phyloP scores from a whole-genome alignment of 345 rosid genomes.

The Eucalyptus curtisii region DNA sequence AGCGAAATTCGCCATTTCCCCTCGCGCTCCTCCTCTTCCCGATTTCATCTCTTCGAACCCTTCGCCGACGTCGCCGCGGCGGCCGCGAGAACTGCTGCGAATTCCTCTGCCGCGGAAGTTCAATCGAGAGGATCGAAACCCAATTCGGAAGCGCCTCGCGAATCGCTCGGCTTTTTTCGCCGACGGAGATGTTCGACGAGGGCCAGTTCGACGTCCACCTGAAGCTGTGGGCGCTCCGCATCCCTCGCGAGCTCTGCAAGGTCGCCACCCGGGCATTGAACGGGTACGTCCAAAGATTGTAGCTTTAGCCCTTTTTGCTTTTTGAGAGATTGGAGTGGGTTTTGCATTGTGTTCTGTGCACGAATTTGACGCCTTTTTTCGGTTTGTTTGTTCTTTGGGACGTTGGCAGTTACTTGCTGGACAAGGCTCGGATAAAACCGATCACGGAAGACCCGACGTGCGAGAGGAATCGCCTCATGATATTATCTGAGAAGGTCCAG shows the following conservation, averaged over 20 bases:
- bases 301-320: background rate
- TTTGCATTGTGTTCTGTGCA: background rate
- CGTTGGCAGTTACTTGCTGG: slow-evolving; percentile 58
- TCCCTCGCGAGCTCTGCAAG: slow-evolving; percentile 79
- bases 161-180: background rate
- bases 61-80: background rate
- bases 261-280: slow-evolving; percentile 44
- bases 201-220: slow-evolving; percentile 61
- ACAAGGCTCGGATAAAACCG: slow-evolving; percentile 76
- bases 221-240: slow-evolving; percentile 67
- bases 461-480: slow-evolving; percentile 51
- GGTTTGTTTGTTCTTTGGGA: background rate
- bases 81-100: background rate
- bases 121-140: background rate
- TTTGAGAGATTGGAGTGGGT: background rate
- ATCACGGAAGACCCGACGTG: slow-evolving; percentile 64
- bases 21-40: background rate
- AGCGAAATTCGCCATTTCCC: background rate
- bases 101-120: background rate
- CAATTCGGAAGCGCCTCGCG: background rate
- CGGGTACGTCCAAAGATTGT: slow-evolving; percentile 31
- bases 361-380: background rate
- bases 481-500: slow-evolving; percentile 59
- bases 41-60: background rate
- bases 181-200: slow-evolving; percentile 39